Conservation (phyloP, 805 yeast species). For the Zygosaccharomyces bisporus region DNA sequence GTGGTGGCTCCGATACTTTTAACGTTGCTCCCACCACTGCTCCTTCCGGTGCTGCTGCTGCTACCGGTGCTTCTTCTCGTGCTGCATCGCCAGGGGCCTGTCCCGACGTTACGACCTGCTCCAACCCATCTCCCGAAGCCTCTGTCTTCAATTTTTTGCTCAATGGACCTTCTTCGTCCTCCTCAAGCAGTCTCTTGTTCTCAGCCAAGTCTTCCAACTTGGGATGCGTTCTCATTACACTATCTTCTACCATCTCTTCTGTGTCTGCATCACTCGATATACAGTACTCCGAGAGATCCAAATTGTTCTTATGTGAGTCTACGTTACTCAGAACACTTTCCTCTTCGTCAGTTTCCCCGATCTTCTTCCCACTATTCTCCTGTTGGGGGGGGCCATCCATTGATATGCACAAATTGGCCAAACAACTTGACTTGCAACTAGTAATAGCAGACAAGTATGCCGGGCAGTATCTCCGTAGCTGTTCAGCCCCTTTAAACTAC, state of each 20-base stretch:
- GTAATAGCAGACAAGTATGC: neutral
- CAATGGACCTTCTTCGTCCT: constrained; percentile 2
- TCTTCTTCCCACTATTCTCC: constrained; percentile 1
- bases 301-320: constrained; percentile 37
- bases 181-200: constrained; percentile 13
- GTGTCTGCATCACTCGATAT: constrained; percentile 80
- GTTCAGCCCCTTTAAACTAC: neutral
- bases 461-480: neutral
- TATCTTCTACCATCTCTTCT: constrained; percentile 64
- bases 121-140: neutral
- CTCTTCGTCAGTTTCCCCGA: constrained; percentile 13
- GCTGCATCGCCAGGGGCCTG: no score
- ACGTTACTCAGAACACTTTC: constrained; percentile 29
- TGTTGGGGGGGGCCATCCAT: constrained; percentile 1
- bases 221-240: constrained; percentile 8
- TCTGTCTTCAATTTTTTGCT: constrained; percentile 1
- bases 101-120: no score
- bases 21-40: no score
- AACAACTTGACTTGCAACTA: neutral
- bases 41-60: no score
- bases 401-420: neutral
- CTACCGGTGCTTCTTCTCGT: no score
- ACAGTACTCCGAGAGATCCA: constrained; percentile 39
- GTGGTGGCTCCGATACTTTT: no score
- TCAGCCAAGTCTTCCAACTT: constrained; percentile 20